Percentiles rank a stretch among this genome's conserved stretches.
phyloP scores from a whole-genome alignment of 2,329 filamentous ascomycete genomes.

The Aureobasidium namibiae region DNA sequence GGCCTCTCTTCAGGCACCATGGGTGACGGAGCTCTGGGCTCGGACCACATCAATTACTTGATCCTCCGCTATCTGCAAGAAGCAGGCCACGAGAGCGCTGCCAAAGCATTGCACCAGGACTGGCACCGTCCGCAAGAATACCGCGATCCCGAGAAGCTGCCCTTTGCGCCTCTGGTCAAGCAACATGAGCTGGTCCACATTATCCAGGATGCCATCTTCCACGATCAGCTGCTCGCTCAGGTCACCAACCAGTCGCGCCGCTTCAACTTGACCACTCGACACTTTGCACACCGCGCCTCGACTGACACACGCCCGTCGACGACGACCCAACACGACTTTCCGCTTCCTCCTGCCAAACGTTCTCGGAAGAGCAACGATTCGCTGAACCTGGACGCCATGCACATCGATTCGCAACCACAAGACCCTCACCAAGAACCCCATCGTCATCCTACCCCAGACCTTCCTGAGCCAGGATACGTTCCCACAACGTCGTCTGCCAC shows the following conservation, averaged over 20 bases:
- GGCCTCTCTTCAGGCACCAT: conserved; percentile 19
- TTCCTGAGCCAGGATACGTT: background rate
- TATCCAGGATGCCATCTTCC: conserved; percentile 53
- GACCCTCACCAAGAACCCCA: conserved; percentile 19
- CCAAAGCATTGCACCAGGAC: conserved; percentile 52
- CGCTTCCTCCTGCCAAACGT: conserved; percentile 25
- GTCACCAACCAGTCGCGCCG: conserved; percentile 14
- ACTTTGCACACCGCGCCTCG: background rate
- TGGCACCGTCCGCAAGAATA: conserved; percentile 43
- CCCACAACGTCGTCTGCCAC: conserved; percentile 16
- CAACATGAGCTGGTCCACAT: conserved; percentile 52
- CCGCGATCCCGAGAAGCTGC: conserved; percentile 49
- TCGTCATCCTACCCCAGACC: conserved; percentile 20
- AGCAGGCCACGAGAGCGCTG: conserved; percentile 27
- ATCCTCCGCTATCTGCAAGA: conserved; percentile 53
- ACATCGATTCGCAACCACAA: conserved; percentile 32
- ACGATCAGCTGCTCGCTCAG: conserved; percentile 31
- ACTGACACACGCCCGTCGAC: background rate
- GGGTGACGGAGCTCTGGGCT: conserved; percentile 37
- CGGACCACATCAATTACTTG: conserved; percentile 60
- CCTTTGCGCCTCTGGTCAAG: conserved; percentile 52
- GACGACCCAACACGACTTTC: conserved; percentile 24
- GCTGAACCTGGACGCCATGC: conserved; percentile 40
- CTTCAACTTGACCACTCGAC: conserved; percentile 12
- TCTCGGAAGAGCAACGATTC: conserved; percentile 24